Base-by-base conservation (phyloP, 345 rosid genomes). In the Turritis glabra region DNA sequence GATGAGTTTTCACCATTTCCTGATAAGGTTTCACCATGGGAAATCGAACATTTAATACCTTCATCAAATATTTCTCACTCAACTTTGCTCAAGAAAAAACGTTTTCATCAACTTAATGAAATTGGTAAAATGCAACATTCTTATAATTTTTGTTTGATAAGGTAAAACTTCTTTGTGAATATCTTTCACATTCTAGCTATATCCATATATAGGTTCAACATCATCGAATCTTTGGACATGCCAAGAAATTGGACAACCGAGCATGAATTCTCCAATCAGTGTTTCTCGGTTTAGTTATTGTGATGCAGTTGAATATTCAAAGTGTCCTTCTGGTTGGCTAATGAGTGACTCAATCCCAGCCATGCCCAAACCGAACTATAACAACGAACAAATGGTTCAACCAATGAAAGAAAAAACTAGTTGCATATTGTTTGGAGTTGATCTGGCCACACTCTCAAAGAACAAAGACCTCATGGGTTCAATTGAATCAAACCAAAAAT, bases 11-110 rank as follows among this genome's bases (percentile, higher is more conserved):
- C 93, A 79, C 61, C 77, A 21, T 72, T 83, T 71, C 90, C 90
- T 18, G 79, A 82, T 29, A 77, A 84, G 53, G 84, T 86, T 71
- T 88, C 88, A 64, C 81, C 86, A 22, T 88, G 87, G 90, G 87
- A 88, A 22, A 83, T 86, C 25, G 86, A 88, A 55, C 82, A 78
- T 56, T 73, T 79, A 38, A 41, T 56, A 17, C 48, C 77, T 35
- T 78, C 87, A 51, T 53, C 82, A 52, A 3, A 9, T 1, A 4
- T 5, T 35, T 3, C 3, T 0, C 3, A 67, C 0, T 10, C 61
- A 23, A 1, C 2, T 23, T 22, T 50, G 5, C n/a, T n/a, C 0
- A 37, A 37, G 13, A 25, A 15, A 1, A n/a, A 67, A 3, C 33
- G 18, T 11, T 11, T 9, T 1, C 10, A 6, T 17, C 11, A 22